Evolutionary conservation across 805 yeast species (phyloP).

Genomic region (Candida glaebosa): DNA sequence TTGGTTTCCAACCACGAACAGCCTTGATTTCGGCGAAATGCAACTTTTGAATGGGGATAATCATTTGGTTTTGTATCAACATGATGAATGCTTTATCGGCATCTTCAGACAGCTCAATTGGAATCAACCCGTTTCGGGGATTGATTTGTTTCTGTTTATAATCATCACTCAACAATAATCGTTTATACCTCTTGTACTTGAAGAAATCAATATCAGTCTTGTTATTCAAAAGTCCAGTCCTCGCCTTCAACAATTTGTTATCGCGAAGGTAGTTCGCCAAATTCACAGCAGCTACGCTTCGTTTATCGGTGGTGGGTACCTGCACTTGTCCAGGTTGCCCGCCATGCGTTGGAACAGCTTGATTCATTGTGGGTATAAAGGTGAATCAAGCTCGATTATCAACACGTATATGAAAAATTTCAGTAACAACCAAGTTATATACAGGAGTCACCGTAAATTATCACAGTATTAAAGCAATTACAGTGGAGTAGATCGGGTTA

Average conservation of each 20-base stretch:
- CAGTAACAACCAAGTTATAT: background rate
- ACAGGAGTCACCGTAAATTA: background rate
- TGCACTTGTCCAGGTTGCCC: constrained; percentile 9
- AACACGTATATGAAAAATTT: constrained; percentile 5
- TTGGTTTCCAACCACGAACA: constrained; percentile 55
- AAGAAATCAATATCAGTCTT: constrained; percentile 75
- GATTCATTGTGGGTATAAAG: background rate
- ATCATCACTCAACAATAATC: constrained; percentile 74
- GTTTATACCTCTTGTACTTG: constrained; percentile 74
- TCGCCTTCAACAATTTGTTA: constrained; percentile 65
- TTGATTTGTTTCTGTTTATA: constrained; percentile 53
- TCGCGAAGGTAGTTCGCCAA: constrained; percentile 71
- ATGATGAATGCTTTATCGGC: constrained; percentile 62
- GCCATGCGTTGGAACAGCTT: constrained; percentile 5
- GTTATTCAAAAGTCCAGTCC: constrained; percentile 75
- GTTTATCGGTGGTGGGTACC: constrained; percentile 15
- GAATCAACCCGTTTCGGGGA: constrained; percentile 41
- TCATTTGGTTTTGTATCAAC: constrained; percentile 68
- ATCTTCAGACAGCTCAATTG: constrained; percentile 45
- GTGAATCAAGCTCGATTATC: background rate
- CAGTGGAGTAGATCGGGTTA: no score
- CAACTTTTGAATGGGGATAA: constrained; percentile 73
- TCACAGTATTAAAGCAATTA: background rate
- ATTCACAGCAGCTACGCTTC: constrained; percentile 55
- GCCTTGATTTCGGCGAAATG: constrained; percentile 64